Conservation (phyloP, 2,329 filamentous ascomycete genomes). For the Akanthomyces dipterigenus region DNA sequence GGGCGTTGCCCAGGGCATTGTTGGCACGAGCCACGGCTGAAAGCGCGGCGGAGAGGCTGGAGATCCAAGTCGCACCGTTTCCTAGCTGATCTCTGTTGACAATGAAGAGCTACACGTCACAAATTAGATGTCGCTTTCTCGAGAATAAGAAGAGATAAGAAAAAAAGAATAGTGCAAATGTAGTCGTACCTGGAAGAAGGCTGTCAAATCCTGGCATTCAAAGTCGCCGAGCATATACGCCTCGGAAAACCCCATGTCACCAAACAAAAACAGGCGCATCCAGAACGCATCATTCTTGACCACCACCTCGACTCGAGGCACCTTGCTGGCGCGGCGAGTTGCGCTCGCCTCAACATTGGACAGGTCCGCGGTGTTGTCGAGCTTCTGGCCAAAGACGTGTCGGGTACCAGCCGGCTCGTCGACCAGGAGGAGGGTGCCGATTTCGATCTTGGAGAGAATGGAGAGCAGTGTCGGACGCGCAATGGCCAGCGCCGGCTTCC, state of each 20-base stretch:
- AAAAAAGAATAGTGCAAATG: not conserved
- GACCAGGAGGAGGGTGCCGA: conserved; percentile 41
- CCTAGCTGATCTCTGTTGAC: conserved; percentile 56
- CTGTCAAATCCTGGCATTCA: conserved; percentile 57
- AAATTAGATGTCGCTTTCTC: not conserved
- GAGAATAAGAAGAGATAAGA: not conserved
- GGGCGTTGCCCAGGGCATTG: conserved; percentile 51
- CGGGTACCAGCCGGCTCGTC: conserved; percentile 39
- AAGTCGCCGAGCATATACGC: conserved; percentile 69
- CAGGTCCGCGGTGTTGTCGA: conserved; percentile 30
- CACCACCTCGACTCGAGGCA: conserved; percentile 46
- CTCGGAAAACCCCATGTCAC: conserved; percentile 69
- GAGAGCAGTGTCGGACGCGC: conserved; percentile 40
- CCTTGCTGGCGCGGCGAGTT: conserved; percentile 25
- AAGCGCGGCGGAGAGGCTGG: conserved; percentile 50
- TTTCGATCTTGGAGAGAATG: conserved; percentile 39
- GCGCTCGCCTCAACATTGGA: conserved; percentile 29
- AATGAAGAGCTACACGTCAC: conserved; percentile 54
- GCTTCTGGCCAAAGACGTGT: conserved; percentile 39
- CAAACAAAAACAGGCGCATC: conserved; percentile 61
- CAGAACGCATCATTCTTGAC: conserved; percentile 63
- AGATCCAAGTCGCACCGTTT: conserved; percentile 58
- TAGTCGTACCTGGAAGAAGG: conserved; percentile 56
- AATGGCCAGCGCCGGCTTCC: conserved; percentile 38
- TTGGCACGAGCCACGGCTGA: conserved; percentile 50